Base-by-base conservation (phyloP, 306 rosid species). In the Fragaria iinumae region DNA sequence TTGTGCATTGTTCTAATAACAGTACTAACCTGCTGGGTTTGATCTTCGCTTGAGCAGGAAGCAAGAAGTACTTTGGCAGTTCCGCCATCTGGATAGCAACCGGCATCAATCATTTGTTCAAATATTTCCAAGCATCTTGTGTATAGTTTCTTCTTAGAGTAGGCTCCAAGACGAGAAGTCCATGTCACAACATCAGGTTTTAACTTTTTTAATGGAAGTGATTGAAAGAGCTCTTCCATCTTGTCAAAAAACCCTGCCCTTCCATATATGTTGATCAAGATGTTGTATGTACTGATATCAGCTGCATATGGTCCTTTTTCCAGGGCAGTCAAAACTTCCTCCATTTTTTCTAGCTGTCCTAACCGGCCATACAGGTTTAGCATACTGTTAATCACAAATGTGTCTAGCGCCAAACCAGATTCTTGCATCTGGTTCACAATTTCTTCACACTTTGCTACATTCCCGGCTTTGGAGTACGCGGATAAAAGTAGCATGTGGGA, bases 71-170 rank as follows among this genome's bases (percentile, higher is more conserved):
- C 96, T 80, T 86, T 95, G 2, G 92, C 96, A 14, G 97, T 91
- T 87, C 96, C 99, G 1, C 89, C 96, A 80, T 95, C 99, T 0
- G 97, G 99, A 43, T 89, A 88, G 83, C 99, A 95, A 56, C 97
- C 97, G 76, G 89, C 76, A 89, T 91, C 97, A 63, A 95, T 85
- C 99, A 92, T 92, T 69, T 89, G 91, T 84, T 95, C 97, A 74
- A 95, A 95, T 81, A 95, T 88, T 76, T 92, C 90, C 47, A 89
- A 82, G 88, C 99, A 95, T 73, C 69, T 90, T 18, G 77, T 76
- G 84, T 91, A 89, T 20, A 89, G 87, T 76, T 95, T 95, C 90
- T 95, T 95, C 18, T 86, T 90, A 18, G 97, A 87, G 80, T 95
- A 92, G 3, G 93, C 99, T 84, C 97, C 99, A 50, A 92, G 89